Conservation (phyloP, 2,329 filamentous ascomycete genomes). For the Talaromyces funiculosus region DNA sequence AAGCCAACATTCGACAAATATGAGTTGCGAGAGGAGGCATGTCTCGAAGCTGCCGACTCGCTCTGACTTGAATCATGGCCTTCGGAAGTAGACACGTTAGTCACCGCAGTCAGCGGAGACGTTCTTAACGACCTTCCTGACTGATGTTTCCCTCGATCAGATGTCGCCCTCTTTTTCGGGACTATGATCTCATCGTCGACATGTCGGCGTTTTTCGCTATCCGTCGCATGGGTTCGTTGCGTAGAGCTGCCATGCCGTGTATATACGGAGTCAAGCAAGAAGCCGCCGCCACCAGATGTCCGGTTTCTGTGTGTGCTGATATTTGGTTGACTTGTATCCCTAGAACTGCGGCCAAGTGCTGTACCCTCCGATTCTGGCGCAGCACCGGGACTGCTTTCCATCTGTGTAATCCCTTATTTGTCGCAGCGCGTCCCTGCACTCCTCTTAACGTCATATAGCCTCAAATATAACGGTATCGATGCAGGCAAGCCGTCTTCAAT, state of each 20-base stretch:
- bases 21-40: conserved; percentile 11
- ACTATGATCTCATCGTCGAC: conserved; percentile 30
- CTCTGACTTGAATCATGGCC: conserved; percentile 11
- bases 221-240: conserved; percentile 24
- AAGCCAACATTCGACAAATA: conserved; percentile 34
- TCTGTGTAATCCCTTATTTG: conserved; percentile 11
- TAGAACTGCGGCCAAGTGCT: conserved; percentile 33
- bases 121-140: conserved; percentile 26
- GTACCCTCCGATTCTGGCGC: conserved; percentile 32
- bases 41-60: conserved; percentile 4
- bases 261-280: conserved; percentile 42
- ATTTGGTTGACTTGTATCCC: conserved; percentile 26
- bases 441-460: neutral
- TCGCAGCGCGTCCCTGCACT: neutral
- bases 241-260: conserved; percentile 22
- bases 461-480: neutral
- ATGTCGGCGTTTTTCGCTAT: conserved; percentile 37
- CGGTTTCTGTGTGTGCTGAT: conserved; percentile 11
- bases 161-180: conserved; percentile 30
- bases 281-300: conserved; percentile 30
- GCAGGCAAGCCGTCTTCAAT: neutral
- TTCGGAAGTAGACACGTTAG: conserved; percentile 18
- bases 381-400: conserved; percentile 24
- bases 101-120: conserved; percentile 26
- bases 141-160: conserved; percentile 28